phyloP scores from a whole-genome alignment of 2,329 filamentous ascomycete genomes.

The Aspergillus tamarii region DNA sequence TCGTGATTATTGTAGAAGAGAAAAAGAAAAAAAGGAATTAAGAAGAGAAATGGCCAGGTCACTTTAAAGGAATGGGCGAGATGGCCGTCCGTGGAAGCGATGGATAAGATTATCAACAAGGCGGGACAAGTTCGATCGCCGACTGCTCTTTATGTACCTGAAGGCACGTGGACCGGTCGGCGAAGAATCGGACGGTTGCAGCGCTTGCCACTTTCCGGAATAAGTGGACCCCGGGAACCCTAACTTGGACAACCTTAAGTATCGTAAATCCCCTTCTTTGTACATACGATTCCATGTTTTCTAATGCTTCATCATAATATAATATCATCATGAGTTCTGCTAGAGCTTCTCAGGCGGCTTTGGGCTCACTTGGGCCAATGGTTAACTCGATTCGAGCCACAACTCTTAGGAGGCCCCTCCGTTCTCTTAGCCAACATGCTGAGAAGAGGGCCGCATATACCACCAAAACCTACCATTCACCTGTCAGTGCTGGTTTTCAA shows the following conservation, averaged over 20 bases:
- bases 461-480: neutral
- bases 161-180: slow-evolving; percentile 2
- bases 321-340: neutral
- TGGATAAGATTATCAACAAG: neutral
- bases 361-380: neutral
- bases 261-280: neutral
- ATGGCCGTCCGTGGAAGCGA: neutral
- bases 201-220: neutral
- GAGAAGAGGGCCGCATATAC: neutral
- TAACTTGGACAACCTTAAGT: neutral
- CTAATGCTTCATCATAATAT: neutral
- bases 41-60: neutral
- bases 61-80: neutral
- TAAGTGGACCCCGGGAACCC: neutral
- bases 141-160: slow-evolving; percentile 3
- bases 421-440: neutral
- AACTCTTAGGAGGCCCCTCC: neutral
- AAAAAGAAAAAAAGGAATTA: neutral
- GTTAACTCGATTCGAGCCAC: neutral
- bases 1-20: neutral
- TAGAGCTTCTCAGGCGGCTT: neutral
- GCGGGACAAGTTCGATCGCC: neutral
- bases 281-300: too few relatives aligned
- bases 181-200: neutral
- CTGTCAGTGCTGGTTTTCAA: neutral